These are phyloP conservation scores for Beta macrorhiza DNA, from an alignment of 179 eudicot genomes.

Conservation along the genomic window DNA sequence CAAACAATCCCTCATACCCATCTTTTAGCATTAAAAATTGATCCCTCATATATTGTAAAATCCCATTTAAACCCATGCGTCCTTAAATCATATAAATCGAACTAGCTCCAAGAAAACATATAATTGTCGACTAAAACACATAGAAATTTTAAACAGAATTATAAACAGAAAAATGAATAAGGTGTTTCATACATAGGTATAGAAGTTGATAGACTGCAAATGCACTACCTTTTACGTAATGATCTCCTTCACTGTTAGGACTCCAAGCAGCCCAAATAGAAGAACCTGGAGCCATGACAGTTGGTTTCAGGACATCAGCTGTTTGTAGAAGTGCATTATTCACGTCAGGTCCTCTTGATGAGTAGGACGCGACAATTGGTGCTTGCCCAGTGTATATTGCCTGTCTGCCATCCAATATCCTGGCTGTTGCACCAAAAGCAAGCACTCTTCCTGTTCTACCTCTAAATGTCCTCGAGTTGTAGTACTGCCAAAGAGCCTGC, in stretches of 20 bases:
- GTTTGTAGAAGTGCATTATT: slow-evolving; percentile 60
- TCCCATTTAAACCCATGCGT: not conserved
- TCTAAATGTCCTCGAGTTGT: slow-evolving; percentile 55
- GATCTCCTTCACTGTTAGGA: slow-evolving; percentile 60
- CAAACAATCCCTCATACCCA: not conserved
- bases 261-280: slow-evolving; percentile 86
- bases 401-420: slow-evolving; percentile 55
- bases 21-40: not conserved
- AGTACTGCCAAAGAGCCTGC: slow-evolving; percentile 62
- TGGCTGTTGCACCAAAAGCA: slow-evolving; percentile 53
- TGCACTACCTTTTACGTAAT: slow-evolving; percentile 40
- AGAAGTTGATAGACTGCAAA: not conserved
- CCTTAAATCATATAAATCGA: not conserved
- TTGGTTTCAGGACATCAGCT: slow-evolving; percentile 76
- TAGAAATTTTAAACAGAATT: not conserved
- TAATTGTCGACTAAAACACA: not conserved
- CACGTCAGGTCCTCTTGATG: slow-evolving; percentile 79
- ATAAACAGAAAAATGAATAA: not conserved
- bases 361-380: slow-evolving; percentile 67
- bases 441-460: slow-evolving; percentile 57
- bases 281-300: slow-evolving; percentile 79
- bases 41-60: not conserved
- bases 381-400: slow-evolving; percentile 55
- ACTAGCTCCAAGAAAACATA: not conserved
- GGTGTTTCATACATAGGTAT: not conserved